These are phyloP conservation scores for Xylaria sp. DNA, from an alignment of 2,329 filamentous ascomycete species.

Conservation along the genomic window DNA sequence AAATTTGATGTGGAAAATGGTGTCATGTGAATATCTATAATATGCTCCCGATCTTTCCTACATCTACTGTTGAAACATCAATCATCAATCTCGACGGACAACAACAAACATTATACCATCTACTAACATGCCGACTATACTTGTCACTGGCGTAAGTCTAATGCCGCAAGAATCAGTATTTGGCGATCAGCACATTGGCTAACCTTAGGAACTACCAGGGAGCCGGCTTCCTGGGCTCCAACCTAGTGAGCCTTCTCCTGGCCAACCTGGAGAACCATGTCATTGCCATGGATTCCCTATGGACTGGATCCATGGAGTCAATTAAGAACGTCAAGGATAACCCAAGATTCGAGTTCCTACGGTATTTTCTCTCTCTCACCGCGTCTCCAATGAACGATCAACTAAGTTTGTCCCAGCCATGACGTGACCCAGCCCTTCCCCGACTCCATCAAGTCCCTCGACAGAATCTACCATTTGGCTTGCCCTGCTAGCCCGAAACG, in stretches of 20 bases:
- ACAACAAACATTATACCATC: background rate
- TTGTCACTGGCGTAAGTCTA: background rate
- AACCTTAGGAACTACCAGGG: background rate
- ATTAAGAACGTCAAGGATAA: background rate
- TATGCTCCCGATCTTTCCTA: background rate
- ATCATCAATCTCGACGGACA: background rate
- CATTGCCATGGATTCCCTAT: background rate
- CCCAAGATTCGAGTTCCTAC: background rate
- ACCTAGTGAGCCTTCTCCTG: background rate
- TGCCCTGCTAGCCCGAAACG: constrained; percentile 1
- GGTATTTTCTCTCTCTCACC: background rate
- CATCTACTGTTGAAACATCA: background rate
- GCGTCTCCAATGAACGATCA: background rate
- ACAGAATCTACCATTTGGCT: background rate
- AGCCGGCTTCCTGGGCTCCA: background rate
- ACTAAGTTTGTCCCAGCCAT: background rate
- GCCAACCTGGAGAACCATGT: background rate
- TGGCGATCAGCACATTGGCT: background rate
- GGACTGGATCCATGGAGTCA: background rate
- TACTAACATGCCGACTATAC: background rate
- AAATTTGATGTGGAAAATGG: background rate
- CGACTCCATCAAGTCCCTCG: background rate
- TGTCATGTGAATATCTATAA: background rate
- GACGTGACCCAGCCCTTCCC: background rate
- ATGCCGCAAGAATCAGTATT: background rate